Conservation (phyloP, 208 protist genomes). For the Acanthamoeba culbertsoni region DNA sequence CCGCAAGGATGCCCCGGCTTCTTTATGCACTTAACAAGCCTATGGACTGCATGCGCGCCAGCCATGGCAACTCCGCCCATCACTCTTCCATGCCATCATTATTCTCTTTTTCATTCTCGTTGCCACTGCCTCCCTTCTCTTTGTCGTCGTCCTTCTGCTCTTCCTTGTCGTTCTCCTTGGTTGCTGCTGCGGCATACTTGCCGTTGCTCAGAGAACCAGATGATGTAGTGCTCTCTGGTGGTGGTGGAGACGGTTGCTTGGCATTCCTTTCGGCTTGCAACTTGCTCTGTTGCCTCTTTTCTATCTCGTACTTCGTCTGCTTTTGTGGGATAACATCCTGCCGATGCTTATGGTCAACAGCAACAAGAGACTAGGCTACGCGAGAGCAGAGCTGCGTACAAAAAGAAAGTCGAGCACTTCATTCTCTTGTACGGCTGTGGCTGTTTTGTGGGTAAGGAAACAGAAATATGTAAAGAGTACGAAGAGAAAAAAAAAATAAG, state of each 20-base stretch:
- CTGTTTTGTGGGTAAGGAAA: neutral
- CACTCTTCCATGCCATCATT: neutral
- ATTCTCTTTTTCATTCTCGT: neutral
- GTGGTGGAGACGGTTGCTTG: slow-evolving; percentile 61
- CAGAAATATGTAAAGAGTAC: neutral
- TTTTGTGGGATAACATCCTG: neutral
- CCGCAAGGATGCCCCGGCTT: too few species aligned
- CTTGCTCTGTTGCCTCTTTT: neutral
- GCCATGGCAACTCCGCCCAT: neutral
- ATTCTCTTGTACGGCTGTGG: neutral
- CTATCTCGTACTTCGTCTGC: neutral
- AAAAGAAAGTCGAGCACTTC: slow-evolving; percentile 25
- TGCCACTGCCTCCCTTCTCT: neutral
- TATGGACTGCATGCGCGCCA: too few species aligned
- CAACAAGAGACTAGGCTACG: neutral
- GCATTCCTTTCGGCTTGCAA: slow-evolving; percentile 22
- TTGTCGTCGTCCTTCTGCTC: neutral
- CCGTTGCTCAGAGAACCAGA: slow-evolving; percentile 30
- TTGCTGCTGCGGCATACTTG: neutral
- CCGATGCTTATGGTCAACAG: neutral
- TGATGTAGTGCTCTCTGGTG: slow-evolving; percentile 66
- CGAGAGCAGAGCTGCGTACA: neutral
- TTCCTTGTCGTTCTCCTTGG: neutral
- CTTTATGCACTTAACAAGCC: too few species aligned
- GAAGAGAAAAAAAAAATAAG: neutral